These are phyloP conservation scores for Kluyveromyces sp. DNA, from an alignment of 1,139 yeast genomes.

Conservation along the genomic window DNA sequence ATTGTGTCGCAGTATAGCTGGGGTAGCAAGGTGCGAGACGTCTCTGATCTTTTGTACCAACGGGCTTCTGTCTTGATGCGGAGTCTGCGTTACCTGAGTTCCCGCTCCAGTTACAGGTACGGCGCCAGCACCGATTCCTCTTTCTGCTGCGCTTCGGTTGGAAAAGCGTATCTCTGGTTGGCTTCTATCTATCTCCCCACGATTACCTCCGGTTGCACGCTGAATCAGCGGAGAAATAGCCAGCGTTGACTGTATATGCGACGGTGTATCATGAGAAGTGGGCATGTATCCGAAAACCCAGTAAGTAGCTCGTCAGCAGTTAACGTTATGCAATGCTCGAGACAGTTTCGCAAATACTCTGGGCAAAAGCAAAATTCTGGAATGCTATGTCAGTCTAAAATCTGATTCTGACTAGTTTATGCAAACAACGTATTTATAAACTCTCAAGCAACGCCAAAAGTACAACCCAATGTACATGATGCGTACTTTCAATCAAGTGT, in stretches of 20 bases:
- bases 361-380: background rate
- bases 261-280: slow-evolving; percentile 27
- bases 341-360: too few relatives aligned
- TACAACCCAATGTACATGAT: background rate
- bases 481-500: background rate
- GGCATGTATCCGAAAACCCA: background rate
- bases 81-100: slow-evolving; percentile 12
- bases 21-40: slow-evolving; percentile 23
- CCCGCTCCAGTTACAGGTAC: slow-evolving; percentile 3
- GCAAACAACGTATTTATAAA: too few relatives aligned
- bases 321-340: too few relatives aligned
- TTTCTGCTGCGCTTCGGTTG: background rate
- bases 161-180: slow-evolving; percentile 6
- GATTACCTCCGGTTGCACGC: slow-evolving; percentile 28
- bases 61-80: slow-evolving; percentile 27
- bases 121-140: background rate
- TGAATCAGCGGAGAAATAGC: slow-evolving; percentile 55
- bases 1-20: slow-evolving; percentile 12
- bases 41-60: slow-evolving; percentile 24
- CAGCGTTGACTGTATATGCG: slow-evolving; percentile 55
- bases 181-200: slow-evolving; percentile 1
- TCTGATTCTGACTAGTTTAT: too few relatives aligned
- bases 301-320: background rate
- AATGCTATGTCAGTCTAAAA: too few relatives aligned
- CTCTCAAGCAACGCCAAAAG: too few relatives aligned